Evolutionary conservation across 805 yeast species (phyloP).

Genomic region (Candida quercuum): DNA sequence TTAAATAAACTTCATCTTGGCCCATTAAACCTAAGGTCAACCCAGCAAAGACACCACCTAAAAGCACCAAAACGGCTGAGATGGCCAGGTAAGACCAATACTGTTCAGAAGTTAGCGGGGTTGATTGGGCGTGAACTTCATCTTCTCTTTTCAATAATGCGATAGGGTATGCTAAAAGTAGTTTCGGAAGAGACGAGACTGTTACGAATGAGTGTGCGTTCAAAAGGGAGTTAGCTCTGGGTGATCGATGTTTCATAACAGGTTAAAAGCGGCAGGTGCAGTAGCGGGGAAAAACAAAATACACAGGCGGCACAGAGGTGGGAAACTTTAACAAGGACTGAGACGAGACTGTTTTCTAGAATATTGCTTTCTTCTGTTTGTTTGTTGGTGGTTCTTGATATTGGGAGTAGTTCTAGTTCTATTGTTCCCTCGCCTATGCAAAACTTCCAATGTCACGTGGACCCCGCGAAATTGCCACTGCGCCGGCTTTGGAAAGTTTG

Average conservation of each 20-base stretch:
- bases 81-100: conserved; percentile 29
- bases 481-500: no score
- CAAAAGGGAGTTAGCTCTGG: conserved; percentile 2
- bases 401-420: no score
- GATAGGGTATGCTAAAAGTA: conserved; percentile 11
- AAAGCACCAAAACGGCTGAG: conserved; percentile 56
- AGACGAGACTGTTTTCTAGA: no score
- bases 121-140: background rate
- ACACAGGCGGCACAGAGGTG: no score
- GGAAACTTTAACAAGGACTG: no score
- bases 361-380: no score
- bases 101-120: conserved; percentile 14
- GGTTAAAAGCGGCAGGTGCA: no score
- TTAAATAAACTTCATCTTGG: conserved; percentile 91
- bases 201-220: conserved; percentile 9
- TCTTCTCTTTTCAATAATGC: conserved; percentile 5
- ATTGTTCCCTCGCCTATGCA: no score
- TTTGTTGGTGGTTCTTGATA: no score
- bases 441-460: no score
- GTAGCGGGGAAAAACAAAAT: no score
- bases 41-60: conserved; percentile 92
- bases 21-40: conserved; percentile 96
- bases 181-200: conserved; percentile 8
- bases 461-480: no score
- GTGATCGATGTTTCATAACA: conserved; percentile 7